Evolutionary conservation across 306 rosid genomes (phyloP), one percentile per base, ranked within the genome.

Genomic region (Geum urbanum): DNA sequence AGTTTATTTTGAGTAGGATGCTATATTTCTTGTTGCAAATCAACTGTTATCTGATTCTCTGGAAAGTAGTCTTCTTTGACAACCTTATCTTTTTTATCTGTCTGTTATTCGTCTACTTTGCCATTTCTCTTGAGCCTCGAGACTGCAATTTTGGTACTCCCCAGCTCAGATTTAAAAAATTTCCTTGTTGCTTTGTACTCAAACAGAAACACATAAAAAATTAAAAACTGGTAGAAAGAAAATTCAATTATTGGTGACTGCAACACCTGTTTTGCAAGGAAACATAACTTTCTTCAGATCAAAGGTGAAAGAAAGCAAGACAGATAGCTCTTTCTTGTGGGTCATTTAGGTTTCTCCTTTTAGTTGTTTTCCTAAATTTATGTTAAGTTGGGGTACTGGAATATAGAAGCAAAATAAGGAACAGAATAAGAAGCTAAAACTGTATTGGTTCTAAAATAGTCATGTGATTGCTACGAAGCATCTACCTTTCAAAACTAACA

Each of bases 401-500:
- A 57, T 79, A 63, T 41, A 63, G 80, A 71, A 76, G 51, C 71
- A 68, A 64, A 52, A 49, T 40, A 78, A 68, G 81, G 45, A 56
- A 74, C 74, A 58, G 57, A 79, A 83, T 13, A 81, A 76, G 69
- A 79, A 69, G 76, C 75, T 48, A 68, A 74, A 77, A 75, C 63
- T 19, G 74, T 61, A 60, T 81, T 77, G 56, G 79, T 79, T 74
- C 35, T 67, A 70, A 45, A 27, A 67, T 72, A 81, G 79, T 80
- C 86, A 82, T 86, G 92, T 91, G 91, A 84, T 82, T 79, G 87
- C 77, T 80, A 79, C 86, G 66, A 77, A 77, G 39, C 78, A 87
- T 83, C 97, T 88, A 87, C 96, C 96, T 55, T 85, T 91, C 97
- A 77, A 73, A 91, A 84, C 96, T 74, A 84, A 96, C 87, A 88